These are phyloP conservation scores for Phtheirospermum japonicum DNA, from an alignment of 257 asterid species.

Conservation along the genomic window DNA sequence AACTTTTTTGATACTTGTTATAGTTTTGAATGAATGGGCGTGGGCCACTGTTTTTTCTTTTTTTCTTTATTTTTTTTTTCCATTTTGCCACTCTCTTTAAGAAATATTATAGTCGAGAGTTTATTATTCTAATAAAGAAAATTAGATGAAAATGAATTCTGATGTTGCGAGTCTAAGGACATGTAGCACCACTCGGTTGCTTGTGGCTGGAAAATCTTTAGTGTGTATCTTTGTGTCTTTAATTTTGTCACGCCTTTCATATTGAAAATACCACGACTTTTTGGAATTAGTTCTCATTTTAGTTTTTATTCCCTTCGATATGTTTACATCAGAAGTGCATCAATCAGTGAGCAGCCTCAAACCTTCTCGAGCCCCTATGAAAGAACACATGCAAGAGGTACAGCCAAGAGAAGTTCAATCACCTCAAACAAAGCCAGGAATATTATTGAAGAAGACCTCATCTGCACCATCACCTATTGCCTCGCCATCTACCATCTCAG, in stretches of 20 bases:
- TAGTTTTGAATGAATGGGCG: background rate
- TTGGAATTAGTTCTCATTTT: constrained; percentile 4
- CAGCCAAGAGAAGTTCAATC: constrained; percentile 23
- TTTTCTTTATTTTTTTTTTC: background rate
- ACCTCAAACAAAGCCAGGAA: constrained; percentile 26
- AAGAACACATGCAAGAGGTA: constrained; percentile 27
- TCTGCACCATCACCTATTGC: constrained; percentile 24
- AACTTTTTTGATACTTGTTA: background rate
- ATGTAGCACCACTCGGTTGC: constrained; percentile 7
- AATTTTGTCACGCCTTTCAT: constrained; percentile 10
- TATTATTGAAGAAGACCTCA: constrained; percentile 21
- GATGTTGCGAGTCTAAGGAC: background rate
- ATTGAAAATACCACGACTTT: constrained; percentile 3
- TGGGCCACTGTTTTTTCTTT: no score
- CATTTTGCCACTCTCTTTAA: background rate
- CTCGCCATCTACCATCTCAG: constrained; percentile 33
- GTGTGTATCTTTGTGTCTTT: background rate
- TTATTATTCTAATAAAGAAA: background rate
- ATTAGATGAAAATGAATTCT: background rate
- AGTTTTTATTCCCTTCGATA: constrained; percentile 10
- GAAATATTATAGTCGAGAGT: background rate
- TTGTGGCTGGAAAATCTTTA: constrained; percentile 15
- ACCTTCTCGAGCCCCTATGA: constrained; percentile 25
- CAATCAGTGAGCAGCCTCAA: constrained; percentile 18
- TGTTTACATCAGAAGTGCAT: constrained; percentile 29